phyloP scores from a whole-genome alignment of 805 yeast genomes.

The Yamadazyma sp. region DNA sequence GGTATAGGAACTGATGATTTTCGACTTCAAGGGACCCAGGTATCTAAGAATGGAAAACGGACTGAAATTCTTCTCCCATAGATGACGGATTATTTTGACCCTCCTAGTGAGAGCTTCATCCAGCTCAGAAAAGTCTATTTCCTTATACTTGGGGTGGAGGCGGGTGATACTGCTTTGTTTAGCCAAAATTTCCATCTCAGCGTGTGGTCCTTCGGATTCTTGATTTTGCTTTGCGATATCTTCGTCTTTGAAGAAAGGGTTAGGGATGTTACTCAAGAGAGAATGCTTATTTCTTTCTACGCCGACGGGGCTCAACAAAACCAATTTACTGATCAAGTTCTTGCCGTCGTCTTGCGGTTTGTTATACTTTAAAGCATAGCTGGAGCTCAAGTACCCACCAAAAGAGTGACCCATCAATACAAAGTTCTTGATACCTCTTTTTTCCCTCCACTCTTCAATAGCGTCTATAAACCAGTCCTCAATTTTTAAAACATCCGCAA shows the following conservation, averaged over 20 bases:
- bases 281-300: conserved; percentile 38
- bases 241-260: conserved; percentile 14
- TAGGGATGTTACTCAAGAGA: conserved; percentile 22
- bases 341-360: conserved; percentile 22
- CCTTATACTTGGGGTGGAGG: conserved; percentile 16
- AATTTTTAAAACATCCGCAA: conserved; percentile 33
- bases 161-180: conserved; percentile 16
- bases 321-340: conserved; percentile 35
- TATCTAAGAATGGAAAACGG: conserved; percentile 54
- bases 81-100: conserved; percentile 33
- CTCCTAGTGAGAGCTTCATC: conserved; percentile 17
- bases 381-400: conserved; percentile 45
- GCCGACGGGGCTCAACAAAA: conserved; percentile 45
- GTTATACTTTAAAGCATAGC: conserved; percentile 43
- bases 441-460: conserved; percentile 42
- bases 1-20: conserved; percentile 54
- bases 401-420: conserved; percentile 45
- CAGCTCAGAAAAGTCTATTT: conserved; percentile 9
- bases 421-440: conserved; percentile 34
- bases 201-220: conserved; percentile 12
- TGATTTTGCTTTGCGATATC: conserved; percentile 18
- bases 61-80: conserved; percentile 57
- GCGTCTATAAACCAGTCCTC: conserved; percentile 48
- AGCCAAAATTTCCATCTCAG: conserved; percentile 16
- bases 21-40: conserved; percentile 55